Percentiles rank a stretch among this genome's conserved stretches.
These are phyloP conservation scores for Fragilariopsis cylindrus DNA, from an alignment of 108 stramenopile genomes.

Conservation along the genomic window DNA sequence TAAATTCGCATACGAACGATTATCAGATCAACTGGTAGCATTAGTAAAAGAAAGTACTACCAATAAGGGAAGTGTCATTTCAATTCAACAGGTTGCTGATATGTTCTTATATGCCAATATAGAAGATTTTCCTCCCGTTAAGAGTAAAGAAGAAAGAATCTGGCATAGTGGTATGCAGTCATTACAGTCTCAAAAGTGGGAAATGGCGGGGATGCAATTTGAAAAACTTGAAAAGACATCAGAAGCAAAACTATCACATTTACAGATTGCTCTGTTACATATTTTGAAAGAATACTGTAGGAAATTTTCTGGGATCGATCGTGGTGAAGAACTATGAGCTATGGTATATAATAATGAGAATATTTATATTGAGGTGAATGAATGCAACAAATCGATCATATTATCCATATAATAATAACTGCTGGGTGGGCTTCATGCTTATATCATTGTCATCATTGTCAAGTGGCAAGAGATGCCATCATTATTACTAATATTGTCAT, in stretches of 20 bases:
- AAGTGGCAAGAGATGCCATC: too few relatives aligned
- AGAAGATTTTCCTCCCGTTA: slow-evolving; percentile 5
- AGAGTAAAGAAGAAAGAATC: slow-evolving; percentile 1
- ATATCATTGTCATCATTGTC: too few relatives aligned
- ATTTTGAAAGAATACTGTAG: slow-evolving; percentile 3
- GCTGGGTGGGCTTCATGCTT: too few relatives aligned
- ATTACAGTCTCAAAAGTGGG: background rate
- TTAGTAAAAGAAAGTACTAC: background rate
- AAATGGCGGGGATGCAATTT: slow-evolving; percentile 8
- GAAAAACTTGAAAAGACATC: background rate
- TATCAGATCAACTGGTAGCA: slow-evolving; percentile 3
- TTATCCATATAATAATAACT: too few relatives aligned
- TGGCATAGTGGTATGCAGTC: slow-evolving; percentile 9
- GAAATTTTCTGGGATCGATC: background rate
- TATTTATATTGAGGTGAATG: too few relatives aligned
- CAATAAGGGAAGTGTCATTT: background rate
- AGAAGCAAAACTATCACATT: background rate
- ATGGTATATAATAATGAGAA: too few relatives aligned
- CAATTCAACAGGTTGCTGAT: slow-evolving; percentile 14
- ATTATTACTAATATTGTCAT: too few relatives aligned
- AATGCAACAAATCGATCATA: too few relatives aligned
- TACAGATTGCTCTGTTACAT: background rate
- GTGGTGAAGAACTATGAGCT: background rate
- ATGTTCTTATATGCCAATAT: slow-evolving; percentile 27
- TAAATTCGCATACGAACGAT: background rate